Percentiles rank a stretch among this genome's conserved stretches.
These are phyloP conservation scores for Trypanosoma scelopori DNA, from an alignment of 208 protist genomes.

Conservation along the genomic window DNA sequence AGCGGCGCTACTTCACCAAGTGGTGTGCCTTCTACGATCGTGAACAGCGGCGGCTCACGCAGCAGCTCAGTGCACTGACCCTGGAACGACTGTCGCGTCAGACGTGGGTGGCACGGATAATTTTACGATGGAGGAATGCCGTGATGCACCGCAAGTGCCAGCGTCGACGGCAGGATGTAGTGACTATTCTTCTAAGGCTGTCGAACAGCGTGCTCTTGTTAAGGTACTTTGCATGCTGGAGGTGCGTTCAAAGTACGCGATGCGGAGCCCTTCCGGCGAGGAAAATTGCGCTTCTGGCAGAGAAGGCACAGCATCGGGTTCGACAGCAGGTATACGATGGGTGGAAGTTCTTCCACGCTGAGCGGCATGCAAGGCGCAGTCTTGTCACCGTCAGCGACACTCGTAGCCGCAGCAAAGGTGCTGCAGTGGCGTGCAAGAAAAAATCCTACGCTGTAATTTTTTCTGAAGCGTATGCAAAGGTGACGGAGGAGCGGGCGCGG, in stretches of 20 bases:
- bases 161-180: constrained; percentile 13
- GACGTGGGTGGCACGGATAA: constrained; percentile 29
- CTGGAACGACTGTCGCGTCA: constrained; percentile 50
- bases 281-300: constrained; percentile 18
- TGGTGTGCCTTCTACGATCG: constrained; percentile 73
- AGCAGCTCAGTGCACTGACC: constrained; percentile 38
- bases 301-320: constrained; percentile 11
- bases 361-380: neutral
- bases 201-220: constrained; percentile 14
- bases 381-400: neutral
- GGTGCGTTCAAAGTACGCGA: neutral
- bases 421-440: neutral
- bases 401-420: neutral
- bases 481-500: constrained; percentile 21
- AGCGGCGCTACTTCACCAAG: constrained; percentile 52
- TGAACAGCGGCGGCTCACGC: constrained; percentile 50
- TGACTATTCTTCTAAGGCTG: constrained; percentile 27
- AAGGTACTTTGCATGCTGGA: constrained; percentile 50
- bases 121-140: constrained; percentile 46
- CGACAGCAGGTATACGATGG: constrained; percentile 19
- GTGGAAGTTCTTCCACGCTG: constrained; percentile 7
- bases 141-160: constrained; percentile 23
- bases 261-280: neutral
- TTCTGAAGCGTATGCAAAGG: constrained; percentile 20
- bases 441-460: constrained; percentile 3